phyloP scores from a whole-genome alignment of 352 stramenopile genomes.

The Blastocystis sp. region DNA sequence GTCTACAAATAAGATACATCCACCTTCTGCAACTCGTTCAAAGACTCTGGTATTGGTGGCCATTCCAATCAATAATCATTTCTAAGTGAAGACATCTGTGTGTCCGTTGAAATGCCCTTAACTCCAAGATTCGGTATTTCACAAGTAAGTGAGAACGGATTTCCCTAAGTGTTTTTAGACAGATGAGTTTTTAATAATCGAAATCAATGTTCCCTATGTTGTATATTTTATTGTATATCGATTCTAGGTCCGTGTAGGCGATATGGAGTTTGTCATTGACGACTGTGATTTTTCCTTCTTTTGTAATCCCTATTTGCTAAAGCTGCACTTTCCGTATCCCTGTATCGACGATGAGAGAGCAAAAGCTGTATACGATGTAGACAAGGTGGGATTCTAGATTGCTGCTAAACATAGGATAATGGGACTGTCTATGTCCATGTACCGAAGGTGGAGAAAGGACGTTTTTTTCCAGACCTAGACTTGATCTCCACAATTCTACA shows the following conservation, averaged over 20 bases:
- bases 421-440: slow-evolving; percentile 84
- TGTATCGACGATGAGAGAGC: slow-evolving; percentile 80
- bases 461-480: slow-evolving; percentile 83
- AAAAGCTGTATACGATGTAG: slow-evolving; percentile 82
- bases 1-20: not conserved
- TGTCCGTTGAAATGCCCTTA: slow-evolving; percentile 5
- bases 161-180: slow-evolving; percentile 66
- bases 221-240: not conserved
- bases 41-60: slow-evolving; percentile 4
- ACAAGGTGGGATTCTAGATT: slow-evolving; percentile 69
- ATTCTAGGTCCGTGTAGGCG: slow-evolving; percentile 78
- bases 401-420: slow-evolving; percentile 71
- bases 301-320: slow-evolving; percentile 93
- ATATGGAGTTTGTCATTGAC: slow-evolving; percentile 84
- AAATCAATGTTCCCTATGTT: slow-evolving; percentile 74
- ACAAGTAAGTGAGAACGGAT: not conserved
- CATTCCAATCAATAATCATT: not conserved
- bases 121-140: slow-evolving; percentile 60
- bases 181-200: slow-evolving; percentile 75
- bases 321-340: slow-evolving; percentile 81
- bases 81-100: not conserved
- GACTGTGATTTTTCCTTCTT: slow-evolving; percentile 84
- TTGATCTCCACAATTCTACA: slow-evolving; percentile 80
- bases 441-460: slow-evolving; percentile 77
- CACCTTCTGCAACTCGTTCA: not conserved